A percentile compares a stretch with the other conserved stretches of the same genome.
Conservation (phyloP, 1,139 yeast genomes). For the Yamadazyma blattariae region DNA sequence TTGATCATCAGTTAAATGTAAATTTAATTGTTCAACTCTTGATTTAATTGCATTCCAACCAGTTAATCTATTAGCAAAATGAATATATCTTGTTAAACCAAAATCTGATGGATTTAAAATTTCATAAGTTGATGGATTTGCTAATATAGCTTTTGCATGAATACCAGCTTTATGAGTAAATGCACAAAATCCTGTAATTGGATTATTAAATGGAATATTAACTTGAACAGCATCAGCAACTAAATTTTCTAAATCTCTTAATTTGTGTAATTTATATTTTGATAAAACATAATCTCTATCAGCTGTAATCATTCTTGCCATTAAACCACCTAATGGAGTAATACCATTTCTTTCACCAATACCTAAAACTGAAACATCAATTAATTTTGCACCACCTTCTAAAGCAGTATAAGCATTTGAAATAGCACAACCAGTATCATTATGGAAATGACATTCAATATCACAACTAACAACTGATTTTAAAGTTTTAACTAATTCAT, state of each 20-base stretch:
- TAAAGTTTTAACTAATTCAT: conserved; percentile 91
- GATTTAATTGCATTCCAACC: conserved; percentile 99
- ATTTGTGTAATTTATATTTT: conserved; percentile 93
- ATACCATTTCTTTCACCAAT: conserved; percentile 99
- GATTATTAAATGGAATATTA: conserved; percentile 96
- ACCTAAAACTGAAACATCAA: conserved; percentile 94
- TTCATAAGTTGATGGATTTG: conserved; percentile 97
- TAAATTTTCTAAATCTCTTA: conserved; percentile 91
- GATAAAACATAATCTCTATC: conserved; percentile 94
- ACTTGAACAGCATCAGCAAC: conserved; percentile 98
- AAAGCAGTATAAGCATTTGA: conserved; percentile 98
- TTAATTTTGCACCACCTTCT: conserved; percentile 95
- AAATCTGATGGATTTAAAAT: conserved; percentile 92
- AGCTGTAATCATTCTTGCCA: conserved; percentile 99
- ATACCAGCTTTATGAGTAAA: conserved; percentile 99
- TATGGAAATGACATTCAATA: conserved; percentile 98
- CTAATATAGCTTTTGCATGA: conserved; percentile 97
- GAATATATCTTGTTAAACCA: conserved; percentile 93
- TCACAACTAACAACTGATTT: conserved; percentile 94
- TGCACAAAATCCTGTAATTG: conserved; percentile 98
- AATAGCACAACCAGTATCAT: conserved; percentile 98
- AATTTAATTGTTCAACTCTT: conserved; percentile 94
- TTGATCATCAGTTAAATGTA: conserved; percentile 87
- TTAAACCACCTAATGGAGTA: conserved; percentile 94
- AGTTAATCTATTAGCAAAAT: conserved; percentile 94